phyloP scores from a whole-genome alignment of 495 filamentous ascomycete species.

The Talaromyces wortmannii region DNA sequence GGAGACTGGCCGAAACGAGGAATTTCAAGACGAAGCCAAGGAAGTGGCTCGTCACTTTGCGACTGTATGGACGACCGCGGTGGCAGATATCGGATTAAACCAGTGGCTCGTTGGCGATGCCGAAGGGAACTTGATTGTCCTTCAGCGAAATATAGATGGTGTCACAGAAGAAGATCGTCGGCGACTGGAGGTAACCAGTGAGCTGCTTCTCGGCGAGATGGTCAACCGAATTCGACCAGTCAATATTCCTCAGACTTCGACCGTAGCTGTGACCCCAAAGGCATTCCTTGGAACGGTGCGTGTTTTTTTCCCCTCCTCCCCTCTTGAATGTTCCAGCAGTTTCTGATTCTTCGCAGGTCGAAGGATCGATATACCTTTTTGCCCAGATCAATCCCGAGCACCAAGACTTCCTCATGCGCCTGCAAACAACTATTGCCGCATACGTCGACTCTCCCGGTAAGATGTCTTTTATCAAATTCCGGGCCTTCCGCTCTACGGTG shows the following conservation, averaged over 20 bases:
- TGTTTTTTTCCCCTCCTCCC: conserved; percentile 5
- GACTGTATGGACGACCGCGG: conserved; percentile 73
- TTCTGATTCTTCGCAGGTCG: conserved; percentile 47
- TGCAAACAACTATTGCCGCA: conserved; percentile 67
- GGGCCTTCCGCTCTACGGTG: conserved; percentile 67
- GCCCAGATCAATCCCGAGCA: conserved; percentile 61
- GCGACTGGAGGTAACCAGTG: conserved; percentile 65
- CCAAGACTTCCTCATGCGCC: conserved; percentile 73
- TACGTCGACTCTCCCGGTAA: conserved; percentile 58
- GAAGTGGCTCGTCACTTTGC: conserved; percentile 79
- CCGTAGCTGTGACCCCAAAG: conserved; percentile 64
- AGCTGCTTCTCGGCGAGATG: conserved; percentile 84
- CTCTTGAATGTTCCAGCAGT: background rate
- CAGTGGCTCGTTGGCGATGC: conserved; percentile 75
- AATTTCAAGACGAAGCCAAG: conserved; percentile 41
- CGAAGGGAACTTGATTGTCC: conserved; percentile 78
- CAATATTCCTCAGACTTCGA: conserved; percentile 49
- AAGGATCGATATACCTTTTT: conserved; percentile 89
- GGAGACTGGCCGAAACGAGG: conserved; percentile 40
- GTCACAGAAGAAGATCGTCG: conserved; percentile 67
- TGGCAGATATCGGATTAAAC: conserved; percentile 63
- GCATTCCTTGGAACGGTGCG: conserved; percentile 88
- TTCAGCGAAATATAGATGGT: conserved; percentile 62
- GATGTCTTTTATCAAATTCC: conserved; percentile 68
- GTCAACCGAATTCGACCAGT: conserved; percentile 74